Evolutionary conservation across 495 filamentous ascomycete species (phyloP).

Genomic region (Penicillium coffeae): DNA sequence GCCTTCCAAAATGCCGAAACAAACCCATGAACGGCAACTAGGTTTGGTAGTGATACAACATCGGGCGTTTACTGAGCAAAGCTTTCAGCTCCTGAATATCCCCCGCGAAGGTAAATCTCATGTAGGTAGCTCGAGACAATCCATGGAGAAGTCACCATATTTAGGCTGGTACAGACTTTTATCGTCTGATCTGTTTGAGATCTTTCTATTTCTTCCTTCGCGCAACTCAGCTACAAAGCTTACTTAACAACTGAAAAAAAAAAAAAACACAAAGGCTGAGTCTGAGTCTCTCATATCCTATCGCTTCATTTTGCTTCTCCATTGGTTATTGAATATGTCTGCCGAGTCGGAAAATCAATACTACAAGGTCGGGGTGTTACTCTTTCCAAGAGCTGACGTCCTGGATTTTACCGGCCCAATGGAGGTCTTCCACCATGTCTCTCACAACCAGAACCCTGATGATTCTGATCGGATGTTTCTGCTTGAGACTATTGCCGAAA

Average conservation of each 20-base stretch:
- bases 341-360: constrained; percentile 8
- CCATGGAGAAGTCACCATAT: neutral
- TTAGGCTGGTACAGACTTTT: neutral
- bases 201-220: neutral
- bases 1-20: too few relatives aligned
- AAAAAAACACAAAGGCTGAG: too few relatives aligned
- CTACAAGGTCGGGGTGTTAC: constrained; percentile 35
- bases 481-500: constrained; percentile 26
- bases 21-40: neutral
- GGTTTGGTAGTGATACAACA: constrained; percentile 7
- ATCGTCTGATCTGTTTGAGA: neutral
- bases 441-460: constrained; percentile 28
- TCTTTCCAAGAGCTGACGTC: constrained; percentile 47
- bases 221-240: neutral
- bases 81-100: constrained; percentile 7
- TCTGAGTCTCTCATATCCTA: too few relatives aligned
- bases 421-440: constrained; percentile 46
- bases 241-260: too few relatives aligned
- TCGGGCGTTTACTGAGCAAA: constrained; percentile 8
- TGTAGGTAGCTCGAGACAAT: neutral
- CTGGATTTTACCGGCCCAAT: constrained; percentile 67
- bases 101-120: constrained; percentile 9
- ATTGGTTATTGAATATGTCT: constrained; percentile 8
- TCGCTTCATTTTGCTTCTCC: neutral
- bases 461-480: constrained; percentile 28